phyloP scores from a whole-genome alignment of 306 rosid species.

The Casuarina cunninghamiana region DNA sequence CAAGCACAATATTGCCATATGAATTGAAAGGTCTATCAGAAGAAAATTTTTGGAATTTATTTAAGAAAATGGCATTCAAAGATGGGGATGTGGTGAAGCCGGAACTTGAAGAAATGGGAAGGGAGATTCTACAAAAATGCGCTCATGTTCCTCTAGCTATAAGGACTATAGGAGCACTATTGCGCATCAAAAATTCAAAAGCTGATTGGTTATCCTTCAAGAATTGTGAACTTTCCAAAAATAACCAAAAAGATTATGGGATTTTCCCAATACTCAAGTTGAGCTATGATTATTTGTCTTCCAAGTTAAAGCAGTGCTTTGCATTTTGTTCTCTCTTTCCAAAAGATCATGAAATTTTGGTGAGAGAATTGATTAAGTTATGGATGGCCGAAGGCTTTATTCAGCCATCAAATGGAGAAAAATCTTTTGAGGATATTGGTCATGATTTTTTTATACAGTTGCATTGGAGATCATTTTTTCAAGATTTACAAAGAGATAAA shows the following conservation, averaged over 20 bases:
- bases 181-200: accelerated
- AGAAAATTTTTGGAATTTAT: background rate
- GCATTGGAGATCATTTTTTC: slow-evolving; percentile 30
- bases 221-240: background rate
- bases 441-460: slow-evolving; percentile 10
- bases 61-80: background rate
- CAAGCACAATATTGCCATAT: no score
- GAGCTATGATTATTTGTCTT: slow-evolving; percentile 25
- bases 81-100: background rate
- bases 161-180: background rate
- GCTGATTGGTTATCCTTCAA: background rate
- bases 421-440: slow-evolving; percentile 24
- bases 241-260: background rate
- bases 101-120: background rate
- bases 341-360: slow-evolving; percentile 14
- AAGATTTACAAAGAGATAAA: slow-evolving; percentile 2
- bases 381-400: slow-evolving; percentile 21
- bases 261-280: slow-evolving; percentile 11
- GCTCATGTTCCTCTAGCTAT: background rate
- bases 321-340: slow-evolving; percentile 24
- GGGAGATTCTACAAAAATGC: background rate
- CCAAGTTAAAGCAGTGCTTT: slow-evolving; percentile 26
- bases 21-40: background rate
- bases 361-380: background rate
- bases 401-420: background rate